Evolutionary conservation across 352 stramenopile genomes (phyloP), one percentile per base, ranked within the genome.

Genomic region (Phytophthora brassicae): DNA sequence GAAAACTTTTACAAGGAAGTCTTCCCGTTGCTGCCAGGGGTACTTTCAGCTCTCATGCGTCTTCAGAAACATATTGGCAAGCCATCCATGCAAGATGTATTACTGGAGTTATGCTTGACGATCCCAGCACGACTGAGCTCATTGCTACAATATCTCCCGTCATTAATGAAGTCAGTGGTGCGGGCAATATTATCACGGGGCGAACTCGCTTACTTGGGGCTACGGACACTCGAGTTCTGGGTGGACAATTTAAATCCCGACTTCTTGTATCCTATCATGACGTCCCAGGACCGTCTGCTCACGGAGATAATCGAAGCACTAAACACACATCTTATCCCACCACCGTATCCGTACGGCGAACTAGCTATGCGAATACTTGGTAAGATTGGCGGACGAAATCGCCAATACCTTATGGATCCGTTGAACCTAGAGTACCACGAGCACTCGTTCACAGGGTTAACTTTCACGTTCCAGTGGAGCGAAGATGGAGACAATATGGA

Each of bases 1-100:
- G 97, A 99, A 74, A 95, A 97, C 49, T 98, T 98, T 13, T 98
- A 99, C 81, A 97, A 97, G 67, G 96, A 99, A 68, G 74, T 99
- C 4, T 88, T 98, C 29, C 95, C 94, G 19, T 64, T 99, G 13
- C 76, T 99, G 17, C 92, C 97, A 4, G 87, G 88, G 3, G 79
- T 98, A 23, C 62, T 99, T 22, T 98, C 96, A 56, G 90, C 89
- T 33, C 71, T 99, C 29, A 97, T 98, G 80, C 81, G 94, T 19
- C 75, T 99, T 17, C 97, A 98, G 44, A 89, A 85, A 39, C 72
- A 91, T 41, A 97, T 97, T 19, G 71, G 89, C 11, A 88, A 97
- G 57, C 66, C 68, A 3, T 69, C 77, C 19, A 85, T 99, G 61
- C 86, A 96, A 60, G 84, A 98, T 56, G 92, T 97, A 3, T 73